Evolutionary conservation across 1,284 basidiomycete genomes (phyloP).

Genomic region (Inonotus hispidus): DNA sequence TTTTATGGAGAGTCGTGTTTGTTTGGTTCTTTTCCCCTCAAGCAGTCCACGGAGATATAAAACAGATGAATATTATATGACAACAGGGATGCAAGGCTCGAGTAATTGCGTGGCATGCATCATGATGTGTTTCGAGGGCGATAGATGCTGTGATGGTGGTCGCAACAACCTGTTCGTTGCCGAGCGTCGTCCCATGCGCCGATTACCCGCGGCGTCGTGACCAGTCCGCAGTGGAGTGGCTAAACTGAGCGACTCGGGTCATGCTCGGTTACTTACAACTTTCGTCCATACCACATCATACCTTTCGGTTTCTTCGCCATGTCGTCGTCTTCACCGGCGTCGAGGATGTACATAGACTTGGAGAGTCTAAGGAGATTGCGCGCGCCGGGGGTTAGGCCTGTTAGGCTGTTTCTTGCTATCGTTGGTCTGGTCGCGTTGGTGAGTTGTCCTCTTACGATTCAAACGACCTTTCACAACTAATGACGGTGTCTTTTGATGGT

Average conservation of each 20-base stretch:
- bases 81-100: no score
- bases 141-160: no score
- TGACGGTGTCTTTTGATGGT: neutral
- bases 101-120: no score
- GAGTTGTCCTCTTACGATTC: neutral
- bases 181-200: no score
- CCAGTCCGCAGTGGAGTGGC: no score
- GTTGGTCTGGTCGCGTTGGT: conserved; percentile 3
- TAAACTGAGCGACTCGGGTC: no score
- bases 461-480: neutral
- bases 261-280: no score
- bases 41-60: neutral
- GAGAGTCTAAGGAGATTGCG: conserved; percentile 6
- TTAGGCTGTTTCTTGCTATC: conserved; percentile 8
- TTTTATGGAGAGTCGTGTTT: neutral
- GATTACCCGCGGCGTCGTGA: no score
- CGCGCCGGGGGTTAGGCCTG: neutral
- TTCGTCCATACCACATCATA: neutral
- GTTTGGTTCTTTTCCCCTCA: neutral
- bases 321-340: neutral
- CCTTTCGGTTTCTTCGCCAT: neutral
- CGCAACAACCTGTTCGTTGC: no score
- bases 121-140: no score
- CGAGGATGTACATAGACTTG: conserved; percentile 4
- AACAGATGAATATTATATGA: no score